These are phyloP conservation scores for Phytopythium delawarense DNA, from an alignment of 352 stramenopile genomes.

Conservation along the genomic window DNA sequence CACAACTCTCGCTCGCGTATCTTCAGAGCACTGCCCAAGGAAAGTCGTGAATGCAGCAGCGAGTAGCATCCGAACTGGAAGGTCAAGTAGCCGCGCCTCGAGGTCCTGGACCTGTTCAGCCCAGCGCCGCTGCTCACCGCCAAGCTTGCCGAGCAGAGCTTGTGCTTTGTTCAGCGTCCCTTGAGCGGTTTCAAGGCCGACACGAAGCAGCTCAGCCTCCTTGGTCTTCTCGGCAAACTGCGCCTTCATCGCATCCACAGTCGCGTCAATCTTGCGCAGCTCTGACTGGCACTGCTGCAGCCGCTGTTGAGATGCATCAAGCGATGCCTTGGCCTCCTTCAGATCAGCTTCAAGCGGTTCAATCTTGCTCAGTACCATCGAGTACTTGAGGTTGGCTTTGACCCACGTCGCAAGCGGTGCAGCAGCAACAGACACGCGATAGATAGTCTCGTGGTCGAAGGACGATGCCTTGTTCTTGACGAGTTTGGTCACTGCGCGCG, in stretches of 20 bases:
- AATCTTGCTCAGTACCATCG: constrained; percentile 95
- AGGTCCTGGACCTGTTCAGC: constrained; percentile 88
- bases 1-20: constrained; percentile 70
- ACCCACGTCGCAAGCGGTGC: constrained; percentile 94
- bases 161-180: constrained; percentile 91
- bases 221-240: constrained; percentile 92
- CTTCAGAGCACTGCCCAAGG: constrained; percentile 89
- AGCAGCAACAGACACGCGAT: constrained; percentile 91
- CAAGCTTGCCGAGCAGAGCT: constrained; percentile 85
- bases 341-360: constrained; percentile 91
- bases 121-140: constrained; percentile 91
- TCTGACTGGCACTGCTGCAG: constrained; percentile 90
- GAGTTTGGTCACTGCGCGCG: constrained; percentile 89
- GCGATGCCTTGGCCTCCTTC: constrained; percentile 79
- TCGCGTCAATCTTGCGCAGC: constrained; percentile 88
- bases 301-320: constrained; percentile 86
- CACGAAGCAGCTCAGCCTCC: constrained; percentile 89
- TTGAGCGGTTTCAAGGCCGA: constrained; percentile 86
- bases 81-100: constrained; percentile 58
- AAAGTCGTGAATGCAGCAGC: constrained; percentile 93
- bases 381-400: constrained; percentile 95
- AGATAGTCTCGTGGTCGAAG: constrained; percentile 94
- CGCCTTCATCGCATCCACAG: constrained; percentile 86
- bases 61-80: constrained; percentile 90
- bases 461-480: constrained; percentile 91